phyloP scores from a whole-genome alignment of 306 rosid species.

The Sicyos edulis region DNA sequence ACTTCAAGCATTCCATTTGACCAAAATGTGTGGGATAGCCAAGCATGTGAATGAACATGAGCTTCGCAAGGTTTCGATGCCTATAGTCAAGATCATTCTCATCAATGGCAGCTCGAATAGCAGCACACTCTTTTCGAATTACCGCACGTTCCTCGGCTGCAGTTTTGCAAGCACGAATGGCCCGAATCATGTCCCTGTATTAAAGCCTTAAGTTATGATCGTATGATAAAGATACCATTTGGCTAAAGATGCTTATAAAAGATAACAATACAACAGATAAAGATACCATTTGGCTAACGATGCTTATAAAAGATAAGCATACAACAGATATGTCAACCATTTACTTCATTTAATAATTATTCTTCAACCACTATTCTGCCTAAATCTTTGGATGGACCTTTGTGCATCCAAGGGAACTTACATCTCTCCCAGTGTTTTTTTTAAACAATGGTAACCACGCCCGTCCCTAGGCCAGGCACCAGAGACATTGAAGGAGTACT shows the following conservation, averaged over 20 bases:
- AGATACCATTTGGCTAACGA: too few relatives aligned
- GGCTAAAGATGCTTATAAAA: not conserved
- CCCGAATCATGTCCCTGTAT: conserved; percentile 97
- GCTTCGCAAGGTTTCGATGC: conserved; percentile 94
- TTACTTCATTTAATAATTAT: not conserved
- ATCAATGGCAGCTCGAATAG: conserved; percentile 83
- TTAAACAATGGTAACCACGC: too few relatives aligned
- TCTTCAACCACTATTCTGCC: too few relatives aligned
- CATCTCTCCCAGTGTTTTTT: too few relatives aligned
- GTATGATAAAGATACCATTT: not conserved
- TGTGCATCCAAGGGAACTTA: too few relatives aligned
- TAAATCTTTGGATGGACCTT: too few relatives aligned
- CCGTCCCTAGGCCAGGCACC: too few relatives aligned
- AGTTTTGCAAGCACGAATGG: conserved; percentile 95
- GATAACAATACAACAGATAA: not conserved
- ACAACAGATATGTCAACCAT: not conserved
- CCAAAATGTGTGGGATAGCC: conserved; percentile 99
- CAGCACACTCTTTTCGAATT: conserved; percentile 97
- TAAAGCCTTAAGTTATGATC: conserved; percentile 16
- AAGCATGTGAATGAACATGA: conserved; percentile 98
- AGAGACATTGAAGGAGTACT: too few relatives aligned
- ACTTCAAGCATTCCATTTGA: conserved; percentile 98
- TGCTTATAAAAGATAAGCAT: too few relatives aligned
- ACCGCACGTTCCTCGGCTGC: conserved; percentile 99
- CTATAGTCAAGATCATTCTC: conserved; percentile 84